These are phyloP conservation scores for Teratosphaeria gauchensis DNA, from an alignment of 2,329 filamentous ascomycete species.

Conservation along the genomic window DNA sequence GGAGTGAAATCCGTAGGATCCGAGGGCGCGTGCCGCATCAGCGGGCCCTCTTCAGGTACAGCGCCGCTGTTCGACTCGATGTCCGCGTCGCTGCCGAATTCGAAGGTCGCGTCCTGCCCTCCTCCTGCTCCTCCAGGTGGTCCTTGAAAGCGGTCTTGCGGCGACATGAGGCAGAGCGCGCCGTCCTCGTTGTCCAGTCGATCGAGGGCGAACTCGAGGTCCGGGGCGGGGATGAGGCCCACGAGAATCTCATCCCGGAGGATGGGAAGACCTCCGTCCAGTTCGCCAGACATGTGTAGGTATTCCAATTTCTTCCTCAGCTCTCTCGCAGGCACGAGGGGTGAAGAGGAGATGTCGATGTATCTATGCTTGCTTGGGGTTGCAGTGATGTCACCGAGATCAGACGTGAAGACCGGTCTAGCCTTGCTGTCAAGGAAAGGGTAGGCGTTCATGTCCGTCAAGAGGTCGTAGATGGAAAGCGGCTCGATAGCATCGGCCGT, in stretches of 20 bases:
- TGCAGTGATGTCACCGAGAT: slow-evolving; percentile 77
- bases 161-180: slow-evolving; percentile 72
- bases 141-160: slow-evolving; percentile 35
- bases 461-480: slow-evolving; percentile 85
- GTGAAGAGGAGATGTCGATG: slow-evolving; percentile 80
- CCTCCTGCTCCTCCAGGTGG: slow-evolving; percentile 6
- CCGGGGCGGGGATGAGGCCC: slow-evolving; percentile 84
- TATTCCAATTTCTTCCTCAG: slow-evolving; percentile 73
- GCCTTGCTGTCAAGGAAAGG: slow-evolving; percentile 96
- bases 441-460: slow-evolving; percentile 95
- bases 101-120: background rate
- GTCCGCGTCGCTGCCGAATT: slow-evolving; percentile 26
- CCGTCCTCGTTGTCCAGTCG: slow-evolving; percentile 63
- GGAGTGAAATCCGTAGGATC: slow-evolving; percentile 79
- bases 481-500: slow-evolving; percentile 92
- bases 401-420: slow-evolving; percentile 80
- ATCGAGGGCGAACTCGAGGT: slow-evolving; percentile 87
- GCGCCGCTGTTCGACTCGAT: slow-evolving; percentile 35
- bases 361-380: slow-evolving; percentile 63
- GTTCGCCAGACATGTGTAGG: slow-evolving; percentile 74
- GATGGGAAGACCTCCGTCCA: slow-evolving; percentile 87
- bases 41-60: background rate
- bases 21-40: slow-evolving; percentile 16
- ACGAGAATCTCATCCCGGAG: slow-evolving; percentile 69
- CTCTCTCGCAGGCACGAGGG: slow-evolving; percentile 64